Base-by-base conservation (phyloP, 495 filamentous ascomycete genomes). In the Trichoderma virens region DNA sequence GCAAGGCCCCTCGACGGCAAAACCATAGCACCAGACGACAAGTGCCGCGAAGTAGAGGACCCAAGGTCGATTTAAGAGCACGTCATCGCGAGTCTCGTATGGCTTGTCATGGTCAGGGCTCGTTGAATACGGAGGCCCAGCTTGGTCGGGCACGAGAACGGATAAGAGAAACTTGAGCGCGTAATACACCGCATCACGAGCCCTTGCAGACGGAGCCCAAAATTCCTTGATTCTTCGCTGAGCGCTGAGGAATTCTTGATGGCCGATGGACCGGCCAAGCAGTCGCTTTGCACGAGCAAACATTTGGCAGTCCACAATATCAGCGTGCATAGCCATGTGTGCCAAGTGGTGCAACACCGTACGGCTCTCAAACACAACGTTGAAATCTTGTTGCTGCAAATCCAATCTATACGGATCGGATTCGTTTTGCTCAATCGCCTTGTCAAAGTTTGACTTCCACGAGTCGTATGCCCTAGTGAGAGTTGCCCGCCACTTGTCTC, bases 271-370 rank as follows among this genome's bases (percentile, higher is more conserved):
- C 32, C 93, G 86, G 11, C 95, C 93, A 38, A 98, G 83, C 11
- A 97, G 80, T 25, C 93, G 80, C 64, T 86, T 86, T 0, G 93
- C 91, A 2, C 92, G 88, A 9, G 92, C 94, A 71, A 95, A 97
- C 66, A 98, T 94, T 74, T 97, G 94, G 70, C 92, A 93, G 72
- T 97, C 93, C n/a, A 93, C 90, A 56, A 98, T 90, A 71, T 98
- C 94, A 9, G 97, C 93, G 72, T 98, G 93, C 82, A 96, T 97
- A 3, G 90, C 92, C 92, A 98, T 97, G 72, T 98, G 94, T 3
- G 94, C 95, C 9, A 98, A 79, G 65, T 93, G 90, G 70, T 98
- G 93, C 56, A 98, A 79, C 20, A 96, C 93, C 27, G 88, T 93
- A 56, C 92, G 85, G 67, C 86, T 90, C 70, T 98, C 90, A 66